These are phyloP conservation scores for Cladorrhinum sp. DNA, from an alignment of 2,329 filamentous ascomycete species.

Conservation along the genomic window DNA sequence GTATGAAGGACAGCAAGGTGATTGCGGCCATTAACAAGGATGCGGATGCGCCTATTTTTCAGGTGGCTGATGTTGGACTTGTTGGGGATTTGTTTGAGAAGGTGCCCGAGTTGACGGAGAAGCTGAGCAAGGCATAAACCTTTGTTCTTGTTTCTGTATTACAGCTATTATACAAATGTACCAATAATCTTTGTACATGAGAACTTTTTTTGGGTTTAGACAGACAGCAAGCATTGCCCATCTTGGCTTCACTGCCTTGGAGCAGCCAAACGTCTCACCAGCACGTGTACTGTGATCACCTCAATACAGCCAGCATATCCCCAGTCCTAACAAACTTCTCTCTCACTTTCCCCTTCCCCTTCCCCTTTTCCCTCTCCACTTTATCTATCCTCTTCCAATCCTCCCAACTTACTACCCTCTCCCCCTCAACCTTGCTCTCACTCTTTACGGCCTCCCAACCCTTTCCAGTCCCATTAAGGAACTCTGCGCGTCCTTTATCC, in stretches of 20 bases:
- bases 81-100: slow-evolving; percentile 95
- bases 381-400: slow-evolving; percentile 82
- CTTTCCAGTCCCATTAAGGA: slow-evolving; percentile 35
- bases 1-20: slow-evolving; percentile 99
- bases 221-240: slow-evolving; percentile 3
- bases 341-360: slow-evolving; percentile 67
- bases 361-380: slow-evolving; percentile 68
- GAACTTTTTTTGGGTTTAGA: slow-evolving; percentile 1
- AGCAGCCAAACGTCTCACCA: no score
- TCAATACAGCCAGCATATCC: slow-evolving; percentile 56
- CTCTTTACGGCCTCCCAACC: slow-evolving; percentile 77
- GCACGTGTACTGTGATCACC: slow-evolving; percentile 33
- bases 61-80: slow-evolving; percentile 92
- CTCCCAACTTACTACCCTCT: slow-evolving; percentile 68
- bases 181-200: slow-evolving; percentile 8
- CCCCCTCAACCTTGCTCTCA: slow-evolving; percentile 48
- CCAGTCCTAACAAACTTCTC: slow-evolving; percentile 62
- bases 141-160: not conserved
- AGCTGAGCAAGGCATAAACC: slow-evolving; percentile 62
- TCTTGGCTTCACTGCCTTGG: not conserved
- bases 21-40: slow-evolving; percentile 99
- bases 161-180: slow-evolving; percentile 16
- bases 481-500: slow-evolving; percentile 39
- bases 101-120: slow-evolving; percentile 93
- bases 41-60: slow-evolving; percentile 93